Base-by-base conservation (phyloP, 805 yeast species). In the Schwanniomyces pseudopolymorphus region DNA sequence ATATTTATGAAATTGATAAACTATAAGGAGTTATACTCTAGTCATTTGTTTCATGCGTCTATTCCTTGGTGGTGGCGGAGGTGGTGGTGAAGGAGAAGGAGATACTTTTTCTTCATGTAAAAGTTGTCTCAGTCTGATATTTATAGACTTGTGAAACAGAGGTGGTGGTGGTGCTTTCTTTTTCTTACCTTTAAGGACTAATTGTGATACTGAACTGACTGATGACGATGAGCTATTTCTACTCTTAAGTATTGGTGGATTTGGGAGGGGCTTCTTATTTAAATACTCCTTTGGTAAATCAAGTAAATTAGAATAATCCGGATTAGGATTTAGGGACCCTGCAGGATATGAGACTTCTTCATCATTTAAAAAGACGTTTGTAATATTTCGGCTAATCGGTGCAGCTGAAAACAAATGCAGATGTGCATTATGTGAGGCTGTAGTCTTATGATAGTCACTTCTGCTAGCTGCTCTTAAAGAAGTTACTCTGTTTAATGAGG, bases 161-260 rank as follows among this genome's bases (percentile, higher is more conserved):
- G 75, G 75, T 5, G 75, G 75, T 4, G 75, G 73, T 1, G 77
- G 75, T 1, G 75, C 66, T 42, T 58, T 63, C 47, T 70, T 69
- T 42, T 45, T 59, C 40, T 55, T 48, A 11, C 73, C 71, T 25
- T 69, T 70, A 38, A 59, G 46, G 7, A 49, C 56, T 40, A 60
- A 48, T 49, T 50, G 59, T 5, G 64, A 56, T 1, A 36, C 40
- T 5, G 62, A 55, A 21, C 46, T 48, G 6, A 55, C 38, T 3
- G 64, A 60, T 9, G 53, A 48, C 11, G 62, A 49, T 4, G 52
- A 49, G 19, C 45, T 46, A 10, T 31, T 21, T 39, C 28, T 20
- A 37, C 27, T 37, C 7, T n/a, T 25, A 9, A 49, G 48, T 6
- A 44, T 39, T 13, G 56, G 59, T 13, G 45, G 28, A 36, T 37